A percentile compares a stretch with the other conserved stretches of the same genome.
These are phyloP conservation scores for Chaetomium fimeti DNA, from an alignment of 495 filamentous ascomycete species.

Conservation along the genomic window DNA sequence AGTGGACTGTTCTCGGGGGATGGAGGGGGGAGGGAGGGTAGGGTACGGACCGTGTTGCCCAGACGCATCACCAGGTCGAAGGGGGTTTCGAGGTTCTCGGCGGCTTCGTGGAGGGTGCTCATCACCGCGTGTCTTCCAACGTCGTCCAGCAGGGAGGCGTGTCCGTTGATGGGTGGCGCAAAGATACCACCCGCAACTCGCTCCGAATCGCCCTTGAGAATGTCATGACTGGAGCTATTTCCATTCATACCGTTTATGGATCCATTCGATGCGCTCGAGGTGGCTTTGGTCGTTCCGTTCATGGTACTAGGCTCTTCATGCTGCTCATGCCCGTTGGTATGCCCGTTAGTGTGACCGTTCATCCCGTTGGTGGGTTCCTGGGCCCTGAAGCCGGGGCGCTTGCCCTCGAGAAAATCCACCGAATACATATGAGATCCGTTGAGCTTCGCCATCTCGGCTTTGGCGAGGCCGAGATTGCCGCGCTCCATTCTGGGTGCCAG, in stretches of 20 bases:
- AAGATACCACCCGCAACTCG: background rate
- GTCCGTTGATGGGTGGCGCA: background rate
- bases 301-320: background rate
- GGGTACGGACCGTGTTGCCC: background rate
- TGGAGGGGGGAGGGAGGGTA: background rate
- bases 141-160: background rate
- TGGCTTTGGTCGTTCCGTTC: background rate
- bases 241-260: background rate
- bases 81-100: slow-evolving; percentile 1
- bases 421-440: background rate
- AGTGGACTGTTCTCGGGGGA: background rate
- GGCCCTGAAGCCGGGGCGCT: background rate
- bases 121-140: background rate
- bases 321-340: background rate
- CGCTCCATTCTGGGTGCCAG: slow-evolving; percentile 26
- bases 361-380: background rate
- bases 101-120: background rate
- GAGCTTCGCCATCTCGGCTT: slow-evolving; percentile 12
- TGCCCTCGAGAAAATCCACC: background rate
- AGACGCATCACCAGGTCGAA: background rate
- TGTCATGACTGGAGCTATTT: no score
- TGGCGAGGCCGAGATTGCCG: slow-evolving; percentile 18
- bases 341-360: background rate
- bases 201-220: background rate
- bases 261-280: background rate